A percentile compares a stretch with the other conserved stretches of the same genome.
Conservation (phyloP, 148 eudicot genomes). For the Heliosperma pusillum region DNA sequence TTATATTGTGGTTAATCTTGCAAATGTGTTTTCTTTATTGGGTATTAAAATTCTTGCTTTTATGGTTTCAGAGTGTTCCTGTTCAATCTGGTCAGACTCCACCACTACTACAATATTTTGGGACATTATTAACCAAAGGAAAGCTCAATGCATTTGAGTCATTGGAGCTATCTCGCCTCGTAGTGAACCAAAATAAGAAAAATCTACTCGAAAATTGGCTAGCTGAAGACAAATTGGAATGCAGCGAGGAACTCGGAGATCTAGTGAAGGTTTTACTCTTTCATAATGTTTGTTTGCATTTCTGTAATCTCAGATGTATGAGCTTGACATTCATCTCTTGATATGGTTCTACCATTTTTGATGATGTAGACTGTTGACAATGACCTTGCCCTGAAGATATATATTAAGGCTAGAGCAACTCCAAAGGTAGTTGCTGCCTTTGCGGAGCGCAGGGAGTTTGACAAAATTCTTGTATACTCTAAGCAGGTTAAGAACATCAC, state of each 20-base stretch:
- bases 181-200: slow-evolving; percentile 96
- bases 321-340: slow-evolving; percentile 8
- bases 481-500: slow-evolving; percentile 27
- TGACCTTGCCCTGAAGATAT: slow-evolving; percentile 93
- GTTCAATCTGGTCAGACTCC: slow-evolving; percentile 99
- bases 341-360: slow-evolving; percentile 17
- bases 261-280: slow-evolving; percentile 71
- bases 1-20: not conserved
- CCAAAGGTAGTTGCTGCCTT: slow-evolving; percentile 42
- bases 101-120: slow-evolving; percentile 90
- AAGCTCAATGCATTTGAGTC: slow-evolving; percentile 96
- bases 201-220: slow-evolving; percentile 95
- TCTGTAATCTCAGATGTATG: not conserved
- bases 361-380: slow-evolving; percentile 84
- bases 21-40: not conserved
- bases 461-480: slow-evolving; percentile 37
- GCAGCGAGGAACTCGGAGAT: slow-evolving; percentile 99
- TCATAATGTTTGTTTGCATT: not conserved
- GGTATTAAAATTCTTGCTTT: slow-evolving; percentile 12
- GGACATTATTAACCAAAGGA: slow-evolving; percentile 86
- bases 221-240: slow-evolving; percentile 95
- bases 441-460: slow-evolving; percentile 40
- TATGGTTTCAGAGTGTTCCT: slow-evolving; percentile 88
- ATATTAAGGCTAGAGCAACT: slow-evolving; percentile 90
- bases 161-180: slow-evolving; percentile 87